phyloP scores from a whole-genome alignment of 495 filamentous ascomycete genomes.

The Neurospora sp. region DNA sequence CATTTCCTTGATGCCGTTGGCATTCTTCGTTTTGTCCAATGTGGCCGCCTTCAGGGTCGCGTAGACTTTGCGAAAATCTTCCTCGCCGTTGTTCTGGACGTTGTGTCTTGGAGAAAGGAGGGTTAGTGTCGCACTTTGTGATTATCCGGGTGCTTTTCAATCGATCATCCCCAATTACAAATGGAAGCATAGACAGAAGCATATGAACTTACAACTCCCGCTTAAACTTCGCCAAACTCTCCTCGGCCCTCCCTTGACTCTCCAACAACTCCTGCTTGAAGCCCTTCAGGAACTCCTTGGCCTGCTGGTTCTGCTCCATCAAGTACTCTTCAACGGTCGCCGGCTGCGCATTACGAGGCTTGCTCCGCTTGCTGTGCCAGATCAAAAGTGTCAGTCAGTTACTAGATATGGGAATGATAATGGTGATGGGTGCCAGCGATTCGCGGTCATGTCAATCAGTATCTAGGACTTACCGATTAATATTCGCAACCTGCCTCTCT shows the following conservation, averaged over 20 bases:
- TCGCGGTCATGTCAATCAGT: no score
- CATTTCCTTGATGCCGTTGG: background rate
- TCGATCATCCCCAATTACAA: background rate
- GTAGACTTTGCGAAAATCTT: conserved; percentile 1
- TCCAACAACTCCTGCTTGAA: conserved; percentile 17
- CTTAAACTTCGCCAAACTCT: conserved; percentile 6
- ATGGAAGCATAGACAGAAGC: background rate
- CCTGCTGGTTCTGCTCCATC: conserved; percentile 16
- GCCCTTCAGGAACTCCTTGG: conserved; percentile 22
- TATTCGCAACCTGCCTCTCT: background rate
- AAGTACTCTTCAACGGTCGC: conserved; percentile 16
- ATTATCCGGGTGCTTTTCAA: background rate
- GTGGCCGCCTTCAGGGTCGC: background rate
- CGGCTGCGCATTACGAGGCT: background rate
- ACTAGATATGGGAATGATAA: no score
- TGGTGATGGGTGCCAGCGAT: no score
- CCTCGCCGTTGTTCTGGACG: background rate
- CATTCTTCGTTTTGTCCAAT: background rate
- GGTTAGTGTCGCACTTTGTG: background rate
- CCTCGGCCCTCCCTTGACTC: conserved; percentile 12
- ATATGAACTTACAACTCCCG: conserved; percentile 9
- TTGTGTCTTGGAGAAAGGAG: background rate
- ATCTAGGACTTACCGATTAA: background rate
- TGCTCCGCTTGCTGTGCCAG: background rate
- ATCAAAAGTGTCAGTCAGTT: background rate